Evolutionary conservation across 495 filamentous ascomycete genomes (phyloP), one percentile per base, ranked within the genome.

Genomic region (Symbiotaphrina buchneri): DNA sequence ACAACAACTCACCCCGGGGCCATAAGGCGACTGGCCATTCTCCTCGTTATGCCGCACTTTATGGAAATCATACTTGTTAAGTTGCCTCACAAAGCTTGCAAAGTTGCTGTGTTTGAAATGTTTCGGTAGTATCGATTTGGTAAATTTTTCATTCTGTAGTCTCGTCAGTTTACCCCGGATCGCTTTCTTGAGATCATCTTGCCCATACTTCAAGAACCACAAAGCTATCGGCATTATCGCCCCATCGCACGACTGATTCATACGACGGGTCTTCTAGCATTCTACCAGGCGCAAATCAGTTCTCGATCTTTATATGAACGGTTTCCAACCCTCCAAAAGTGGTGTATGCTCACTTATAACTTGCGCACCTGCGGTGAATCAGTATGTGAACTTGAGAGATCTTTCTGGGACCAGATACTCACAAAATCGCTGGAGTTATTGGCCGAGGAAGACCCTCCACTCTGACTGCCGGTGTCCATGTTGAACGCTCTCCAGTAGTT

Each of bases 101-200:
- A 99, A 95, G 48, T 99, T 99, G 68, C 81, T 91, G 53, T 95
- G 85, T 55, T 95, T 99, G 62, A 95, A 95, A 47, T 99, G 87
- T 47, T 93, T 93, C 0, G 87, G 90, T 13, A 97, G 63, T 41
- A 99, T 94, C 29, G 74, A 74, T 50, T 93, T 95, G 27, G 87
- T 95, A 46, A 99, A 99, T 49, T 90, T 87, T 45, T 95, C 90
- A 51, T 87, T 92, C 87, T 94, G 48, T 27, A 23, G 27, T 21
- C 28, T 13, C 11, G 14, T 21, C 22, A 38, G 27, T n/a, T 19
- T 5, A 27, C 10, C 18, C 4, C 11, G 28, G 4, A 24, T 17
- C 28, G 21, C 20, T 20, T 27, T 24, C 17, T 10, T 5, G 18
- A 15, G 14, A 6, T 8, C 29, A 34, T 19, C 18, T 46, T 48